These are phyloP conservation scores for Globisporangium heterothallicum DNA, from an alignment of 352 stramenopile genomes.

Conservation along the genomic window DNA sequence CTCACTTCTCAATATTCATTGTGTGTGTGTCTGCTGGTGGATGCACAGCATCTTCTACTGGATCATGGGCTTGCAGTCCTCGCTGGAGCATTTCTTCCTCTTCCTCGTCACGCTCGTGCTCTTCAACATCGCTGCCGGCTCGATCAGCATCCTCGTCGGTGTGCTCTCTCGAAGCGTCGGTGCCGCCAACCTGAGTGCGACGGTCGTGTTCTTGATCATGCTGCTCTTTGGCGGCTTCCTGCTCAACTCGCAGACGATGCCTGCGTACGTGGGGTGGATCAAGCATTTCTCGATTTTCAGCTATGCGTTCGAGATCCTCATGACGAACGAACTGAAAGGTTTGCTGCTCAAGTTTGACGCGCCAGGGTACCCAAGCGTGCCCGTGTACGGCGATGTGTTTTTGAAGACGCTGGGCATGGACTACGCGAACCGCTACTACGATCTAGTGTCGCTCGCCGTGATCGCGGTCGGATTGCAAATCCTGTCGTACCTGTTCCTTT, in stretches of 20 bases:
- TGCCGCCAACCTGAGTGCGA: conserved; percentile 66
- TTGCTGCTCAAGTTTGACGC: conserved; percentile 75
- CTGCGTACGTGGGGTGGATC: conserved; percentile 52
- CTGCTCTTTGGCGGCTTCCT: conserved; percentile 86
- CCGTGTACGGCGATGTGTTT: conserved; percentile 80
- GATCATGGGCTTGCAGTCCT: conserved; percentile 77
- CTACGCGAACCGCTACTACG: conserved; percentile 70
- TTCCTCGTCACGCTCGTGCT: conserved; percentile 72
- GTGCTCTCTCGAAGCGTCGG: conserved; percentile 59
- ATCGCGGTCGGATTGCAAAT: conserved; percentile 50
- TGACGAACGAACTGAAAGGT: conserved; percentile 78
- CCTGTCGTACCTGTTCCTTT: conserved; percentile 60
- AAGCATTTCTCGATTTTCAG: conserved; percentile 83
- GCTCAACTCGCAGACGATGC: conserved; percentile 82
- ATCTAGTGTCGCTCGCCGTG: conserved; percentile 45
- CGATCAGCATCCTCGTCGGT: conserved; percentile 70
- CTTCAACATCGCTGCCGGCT: conserved; percentile 74
- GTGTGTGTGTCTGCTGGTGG: too few relatives aligned
- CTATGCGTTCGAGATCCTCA: conserved; percentile 85
- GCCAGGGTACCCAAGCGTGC: conserved; percentile 64
- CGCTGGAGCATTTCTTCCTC: conserved; percentile 47
- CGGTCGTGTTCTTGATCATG: conserved; percentile 75
- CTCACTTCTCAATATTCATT: too few relatives aligned
- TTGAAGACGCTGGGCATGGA: conserved; percentile 82
- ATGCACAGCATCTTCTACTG: conserved; percentile 73